Evolutionary conservation across 345 rosid genomes (phyloP).

Genomic region (Cochlearia excelsa): DNA sequence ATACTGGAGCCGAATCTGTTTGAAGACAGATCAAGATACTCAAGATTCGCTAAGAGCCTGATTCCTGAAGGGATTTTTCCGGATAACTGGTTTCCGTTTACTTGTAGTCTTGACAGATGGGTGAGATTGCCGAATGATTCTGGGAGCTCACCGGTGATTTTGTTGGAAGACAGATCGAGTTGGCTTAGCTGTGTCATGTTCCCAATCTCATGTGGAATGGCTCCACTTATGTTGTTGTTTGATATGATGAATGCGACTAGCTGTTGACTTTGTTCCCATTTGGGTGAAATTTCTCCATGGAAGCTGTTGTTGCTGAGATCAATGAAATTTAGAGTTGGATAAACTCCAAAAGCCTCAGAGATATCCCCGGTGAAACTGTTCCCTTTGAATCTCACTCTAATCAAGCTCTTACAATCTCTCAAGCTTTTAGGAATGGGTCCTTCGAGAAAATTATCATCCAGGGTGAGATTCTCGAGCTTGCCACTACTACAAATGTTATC

Average conservation of each 20-base stretch:
- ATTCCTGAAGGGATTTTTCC: conserved; percentile 35
- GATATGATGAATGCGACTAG: conserved; percentile 34
- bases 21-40: conserved; percentile 40
- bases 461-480: conserved; percentile 38
- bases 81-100: conserved; percentile 32
- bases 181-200: conserved; percentile 24
- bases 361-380: conserved; percentile 41
- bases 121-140: conserved; percentile 21
- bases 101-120: conserved; percentile 9
- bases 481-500: conserved; percentile 40
- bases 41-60: conserved; percentile 22
- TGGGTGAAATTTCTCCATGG: conserved; percentile 39
- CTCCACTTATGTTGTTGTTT: conserved; percentile 36
- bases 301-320: conserved; percentile 43
- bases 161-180: conserved; percentile 38
- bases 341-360: conserved; percentile 37
- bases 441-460: conserved; percentile 30
- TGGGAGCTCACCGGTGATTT: conserved; percentile 32
- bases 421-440: conserved; percentile 44
- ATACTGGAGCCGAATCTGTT: conserved; percentile 29
- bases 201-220: conserved; percentile 42
- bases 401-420: conserved; percentile 39
- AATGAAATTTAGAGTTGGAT: conserved; percentile 38
- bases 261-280: conserved; percentile 38
- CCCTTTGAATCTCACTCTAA: conserved; percentile 39